Evolutionary conservation across 345 rosid genomes (phyloP), one percentile per base, ranked within the genome.

Genomic region (Conringia planisiliqua): DNA sequence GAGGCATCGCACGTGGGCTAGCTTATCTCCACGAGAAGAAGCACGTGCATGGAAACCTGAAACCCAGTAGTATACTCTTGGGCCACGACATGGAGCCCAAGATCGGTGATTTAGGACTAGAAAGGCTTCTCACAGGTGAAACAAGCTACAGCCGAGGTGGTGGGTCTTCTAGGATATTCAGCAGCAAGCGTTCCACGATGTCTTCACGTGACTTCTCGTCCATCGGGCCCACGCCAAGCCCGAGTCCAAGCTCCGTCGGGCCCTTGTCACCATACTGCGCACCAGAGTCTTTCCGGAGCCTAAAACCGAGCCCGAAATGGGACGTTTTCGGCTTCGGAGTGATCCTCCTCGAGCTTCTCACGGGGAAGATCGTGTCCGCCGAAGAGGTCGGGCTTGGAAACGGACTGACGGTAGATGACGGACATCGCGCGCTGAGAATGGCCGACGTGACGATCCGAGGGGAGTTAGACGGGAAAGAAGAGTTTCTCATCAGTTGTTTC

Each of bases 1-100:
- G 79, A 74, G 96, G 98, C 0, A 81, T 91, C 24, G 95, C 96
- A 57, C 93, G 91, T 20, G 98, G 93, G 67, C 85, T 94, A 6
- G 65, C 84, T 2, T 88, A 82, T 63, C 95, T 94, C 40, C 96
- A 94, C 39, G 98, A 94, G 43, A 91, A 88, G 86, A 91, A 86
- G 80, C 95, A 91, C 10, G 96, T 91, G 47, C 93, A 94, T 57
- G 97, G 90, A n/a, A 91, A 91, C 74, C 78, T 94, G 44, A 94
- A 91, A 83, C 98, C 96, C 51, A 83, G 95, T 47, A 88, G 87
- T 59, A 81, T 94, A 62, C 91, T 94, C 1, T 75, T 94, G 74
- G 87, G 93, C 55, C 11, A 76, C 0, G 83, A 94, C 33, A 86
- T 87, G 92, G 96, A 90, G 72, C 96, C 98, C 6, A 86, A 72